phyloP scores from a whole-genome alignment of 1,139 yeast genomes.

The Pichia sp. region DNA sequence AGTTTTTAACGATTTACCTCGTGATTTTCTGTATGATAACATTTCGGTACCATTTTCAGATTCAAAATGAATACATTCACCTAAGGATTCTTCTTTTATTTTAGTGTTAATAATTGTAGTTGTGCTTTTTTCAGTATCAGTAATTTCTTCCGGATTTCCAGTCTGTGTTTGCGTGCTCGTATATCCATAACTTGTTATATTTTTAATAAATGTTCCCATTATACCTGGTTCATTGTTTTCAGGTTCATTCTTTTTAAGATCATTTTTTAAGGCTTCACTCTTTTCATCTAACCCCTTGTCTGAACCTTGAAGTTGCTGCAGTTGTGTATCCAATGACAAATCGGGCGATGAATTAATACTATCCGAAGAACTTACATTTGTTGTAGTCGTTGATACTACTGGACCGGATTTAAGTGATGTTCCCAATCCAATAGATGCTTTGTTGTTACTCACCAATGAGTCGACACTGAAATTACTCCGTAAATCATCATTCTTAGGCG shows the following conservation, averaged over 20 bases:
- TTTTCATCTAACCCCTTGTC: background rate
- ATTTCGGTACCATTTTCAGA: constrained; percentile 31
- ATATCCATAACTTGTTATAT: background rate
- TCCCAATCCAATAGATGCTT: constrained; percentile 4
- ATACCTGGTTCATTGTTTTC: background rate
- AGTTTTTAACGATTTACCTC: constrained; percentile 5
- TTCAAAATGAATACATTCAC: constrained; percentile 12
- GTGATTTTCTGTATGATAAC: constrained; percentile 41
- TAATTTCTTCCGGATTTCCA: background rate
- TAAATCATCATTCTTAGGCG: constrained; percentile 1
- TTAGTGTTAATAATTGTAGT: background rate
- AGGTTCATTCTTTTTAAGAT: too few species aligned
- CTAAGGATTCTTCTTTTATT: background rate
- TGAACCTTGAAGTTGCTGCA: background rate
- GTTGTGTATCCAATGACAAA: background rate
- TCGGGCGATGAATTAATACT: background rate
- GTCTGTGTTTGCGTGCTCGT: background rate
- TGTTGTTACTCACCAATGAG: constrained; percentile 1
- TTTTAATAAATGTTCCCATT: background rate
- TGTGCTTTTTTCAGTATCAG: background rate
- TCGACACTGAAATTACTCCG: constrained; percentile 1
- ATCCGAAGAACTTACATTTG: constrained; percentile 7
- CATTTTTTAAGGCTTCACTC: too few species aligned
- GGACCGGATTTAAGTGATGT: constrained; percentile 9
- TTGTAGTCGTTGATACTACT: constrained; percentile 7